Conservation (phyloP, 768 basidiomycete genomes). For the Mycena leptocephala region DNA sequence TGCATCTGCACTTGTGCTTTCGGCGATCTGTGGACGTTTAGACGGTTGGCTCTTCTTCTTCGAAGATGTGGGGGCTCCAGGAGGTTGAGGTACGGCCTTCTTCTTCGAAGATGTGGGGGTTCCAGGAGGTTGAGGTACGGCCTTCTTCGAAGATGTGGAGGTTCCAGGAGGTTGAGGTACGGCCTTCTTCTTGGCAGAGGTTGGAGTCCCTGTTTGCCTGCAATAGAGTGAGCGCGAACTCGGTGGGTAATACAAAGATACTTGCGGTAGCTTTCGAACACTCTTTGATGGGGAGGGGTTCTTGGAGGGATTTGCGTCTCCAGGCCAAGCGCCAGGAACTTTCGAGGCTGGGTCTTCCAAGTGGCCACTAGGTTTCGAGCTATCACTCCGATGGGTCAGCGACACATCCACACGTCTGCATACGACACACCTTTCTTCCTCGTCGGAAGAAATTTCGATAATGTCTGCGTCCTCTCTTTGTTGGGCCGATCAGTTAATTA, state of each 20-base stretch:
- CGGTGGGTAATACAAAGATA: not conserved
- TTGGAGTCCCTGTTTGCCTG: not conserved
- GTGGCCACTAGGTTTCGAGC: not conserved
- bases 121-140: not conserved
- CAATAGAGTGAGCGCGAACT: not conserved
- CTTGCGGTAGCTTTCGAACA: not conserved
- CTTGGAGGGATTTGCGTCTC: not conserved
- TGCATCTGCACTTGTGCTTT: constrained; percentile 4
- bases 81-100: not conserved
- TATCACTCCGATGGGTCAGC: not conserved
- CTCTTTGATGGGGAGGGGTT: not conserved
- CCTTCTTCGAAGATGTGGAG: not conserved
- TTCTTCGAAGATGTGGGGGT: constrained; percentile 5
- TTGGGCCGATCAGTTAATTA: constrained; percentile 8
- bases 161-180: not conserved
- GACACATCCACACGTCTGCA: not conserved
- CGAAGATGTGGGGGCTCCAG: not conserved
- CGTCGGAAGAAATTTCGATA: constrained; percentile 73
- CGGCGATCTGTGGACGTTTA: not conserved
- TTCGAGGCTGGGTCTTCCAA: not conserved
- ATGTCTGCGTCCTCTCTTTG: constrained; percentile 46
- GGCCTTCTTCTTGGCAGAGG: constrained; percentile 4
- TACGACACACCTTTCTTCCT: constrained; percentile 45
- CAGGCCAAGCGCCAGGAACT: constrained; percentile 22
- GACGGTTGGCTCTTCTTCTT: not conserved